Conservation (phyloP, 139 green algal species). For the Chlamydomonas incerta region DNA sequence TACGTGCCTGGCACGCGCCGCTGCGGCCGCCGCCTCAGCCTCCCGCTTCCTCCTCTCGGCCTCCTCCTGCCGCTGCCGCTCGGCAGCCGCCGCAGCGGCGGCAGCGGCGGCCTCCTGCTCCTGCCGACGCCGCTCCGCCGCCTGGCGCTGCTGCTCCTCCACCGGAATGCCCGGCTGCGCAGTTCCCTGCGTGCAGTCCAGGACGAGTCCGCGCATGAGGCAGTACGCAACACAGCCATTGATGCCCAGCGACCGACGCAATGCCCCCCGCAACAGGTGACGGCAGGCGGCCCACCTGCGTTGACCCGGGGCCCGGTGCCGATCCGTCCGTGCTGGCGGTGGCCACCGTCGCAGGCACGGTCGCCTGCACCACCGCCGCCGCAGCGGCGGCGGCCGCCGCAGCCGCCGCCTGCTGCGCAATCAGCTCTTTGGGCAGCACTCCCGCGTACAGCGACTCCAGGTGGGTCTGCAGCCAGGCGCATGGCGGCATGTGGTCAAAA, state of each 20-base stretch:
- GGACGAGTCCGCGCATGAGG: not conserved
- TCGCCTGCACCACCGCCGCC: not conserved
- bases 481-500: not conserved
- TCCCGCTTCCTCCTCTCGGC: conserved; percentile 1
- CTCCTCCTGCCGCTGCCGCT: not conserved
- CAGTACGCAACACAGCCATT: not conserved
- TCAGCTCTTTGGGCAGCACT: not conserved
- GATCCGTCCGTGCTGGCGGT: not conserved
- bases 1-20: conserved; percentile 9
- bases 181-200: no score
- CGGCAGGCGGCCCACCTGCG: no score
- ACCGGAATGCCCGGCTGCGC: not conserved
- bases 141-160: not conserved
- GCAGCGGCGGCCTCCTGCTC: conserved; percentile 4
- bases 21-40: conserved; percentile 11
- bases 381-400: not conserved
- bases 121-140: not conserved
- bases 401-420: not conserved
- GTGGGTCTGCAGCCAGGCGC: not conserved
- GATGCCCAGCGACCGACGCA: no score
- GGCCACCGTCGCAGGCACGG: not conserved
- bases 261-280: no score
- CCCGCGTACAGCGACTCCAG: conserved; percentile 11
- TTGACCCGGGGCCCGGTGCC: no score
- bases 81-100: not conserved